A percentile compares a stretch with the other conserved stretches of the same genome.
Conservation (phyloP, 2,329 filamentous ascomycete genomes). For the Coniochaeta sp. region DNA sequence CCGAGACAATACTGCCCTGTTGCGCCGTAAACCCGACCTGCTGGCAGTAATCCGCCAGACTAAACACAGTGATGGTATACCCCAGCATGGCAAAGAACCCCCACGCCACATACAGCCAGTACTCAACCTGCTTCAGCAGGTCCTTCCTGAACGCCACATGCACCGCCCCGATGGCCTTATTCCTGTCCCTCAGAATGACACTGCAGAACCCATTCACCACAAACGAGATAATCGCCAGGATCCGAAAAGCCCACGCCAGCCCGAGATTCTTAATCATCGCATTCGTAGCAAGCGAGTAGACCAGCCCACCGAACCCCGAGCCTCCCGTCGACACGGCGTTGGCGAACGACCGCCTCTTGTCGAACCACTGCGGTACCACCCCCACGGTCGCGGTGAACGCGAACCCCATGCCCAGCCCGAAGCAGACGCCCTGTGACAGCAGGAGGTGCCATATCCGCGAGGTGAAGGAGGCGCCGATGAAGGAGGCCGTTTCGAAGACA, state of each 20-base stretch:
- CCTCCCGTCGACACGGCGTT: conserved; percentile 64
- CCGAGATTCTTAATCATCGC: conserved; percentile 61
- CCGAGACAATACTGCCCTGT: conserved; percentile 66
- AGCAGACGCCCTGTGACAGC: conserved; percentile 66
- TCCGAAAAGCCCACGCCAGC: conserved; percentile 60
- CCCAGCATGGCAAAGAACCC: conserved; percentile 66
- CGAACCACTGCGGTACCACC: conserved; percentile 70
- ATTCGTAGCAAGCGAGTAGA: conserved; percentile 61
- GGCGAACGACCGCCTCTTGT: conserved; percentile 58
- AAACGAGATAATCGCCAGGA: conserved; percentile 56
- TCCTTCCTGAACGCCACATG: conserved; percentile 59
- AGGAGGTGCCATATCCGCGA: conserved; percentile 68
- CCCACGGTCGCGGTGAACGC: conserved; percentile 63
- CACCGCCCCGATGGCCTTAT: conserved; percentile 60
- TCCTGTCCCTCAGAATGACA: conserved; percentile 62
- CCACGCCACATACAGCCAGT: conserved; percentile 58
- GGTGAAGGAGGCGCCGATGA: conserved; percentile 66
- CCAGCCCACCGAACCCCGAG: conserved; percentile 65
- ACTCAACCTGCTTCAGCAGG: conserved; percentile 56
- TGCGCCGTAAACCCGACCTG: conserved; percentile 58
- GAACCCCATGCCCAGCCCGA: conserved; percentile 74
- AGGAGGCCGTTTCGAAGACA: conserved; percentile 53
- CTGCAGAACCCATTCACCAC: conserved; percentile 58
- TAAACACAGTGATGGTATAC: conserved; percentile 73
- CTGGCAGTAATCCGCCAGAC: conserved; percentile 64